Evolutionary conservation across 2,329 filamentous ascomycete genomes (phyloP).

Genomic region (Aspergillus jensenii): DNA sequence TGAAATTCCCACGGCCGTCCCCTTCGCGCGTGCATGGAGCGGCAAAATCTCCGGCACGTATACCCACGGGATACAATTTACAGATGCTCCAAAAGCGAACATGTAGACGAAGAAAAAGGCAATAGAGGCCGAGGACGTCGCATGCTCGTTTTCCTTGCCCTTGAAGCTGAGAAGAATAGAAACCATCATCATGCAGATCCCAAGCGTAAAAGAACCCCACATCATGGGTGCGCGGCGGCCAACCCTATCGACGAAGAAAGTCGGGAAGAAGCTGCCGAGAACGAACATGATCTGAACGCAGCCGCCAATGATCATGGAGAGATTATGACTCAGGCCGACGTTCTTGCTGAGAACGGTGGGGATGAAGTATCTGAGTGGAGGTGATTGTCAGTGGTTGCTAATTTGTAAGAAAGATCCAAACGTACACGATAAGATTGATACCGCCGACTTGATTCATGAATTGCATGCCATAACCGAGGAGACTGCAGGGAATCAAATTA

Average conservation of each 20-base stretch:
- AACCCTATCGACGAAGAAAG: constrained; percentile 46
- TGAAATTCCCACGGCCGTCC: constrained; percentile 40
- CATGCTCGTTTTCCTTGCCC: constrained; percentile 31
- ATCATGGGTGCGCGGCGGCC: constrained; percentile 39
- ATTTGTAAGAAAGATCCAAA: not conserved
- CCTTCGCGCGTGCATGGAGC: constrained; percentile 50
- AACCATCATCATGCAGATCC: constrained; percentile 40
- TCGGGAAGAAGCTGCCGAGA: constrained; percentile 43
- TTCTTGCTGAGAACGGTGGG: constrained; percentile 23
- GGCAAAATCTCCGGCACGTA: constrained; percentile 53
- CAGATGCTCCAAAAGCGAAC: constrained; percentile 44
- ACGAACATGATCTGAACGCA: constrained; percentile 31
- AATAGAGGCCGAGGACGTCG: constrained; percentile 47
- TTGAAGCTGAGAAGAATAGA: constrained; percentile 44
- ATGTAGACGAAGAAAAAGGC: constrained; percentile 51
- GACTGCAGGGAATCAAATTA: not conserved
- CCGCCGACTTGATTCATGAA: constrained; percentile 53
- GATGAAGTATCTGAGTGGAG: constrained; percentile 16
- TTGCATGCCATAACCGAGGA: constrained; percentile 49
- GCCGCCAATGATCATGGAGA: constrained; percentile 25
- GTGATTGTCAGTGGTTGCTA: not conserved
- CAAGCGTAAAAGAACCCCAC: constrained; percentile 31
- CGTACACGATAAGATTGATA: constrained; percentile 47
- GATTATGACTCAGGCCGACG: constrained; percentile 23
- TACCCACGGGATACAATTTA: constrained; percentile 52